Evolutionary conservation across 2,329 filamentous ascomycete species (phyloP).

Genomic region (Xylariaceae sp.): DNA sequence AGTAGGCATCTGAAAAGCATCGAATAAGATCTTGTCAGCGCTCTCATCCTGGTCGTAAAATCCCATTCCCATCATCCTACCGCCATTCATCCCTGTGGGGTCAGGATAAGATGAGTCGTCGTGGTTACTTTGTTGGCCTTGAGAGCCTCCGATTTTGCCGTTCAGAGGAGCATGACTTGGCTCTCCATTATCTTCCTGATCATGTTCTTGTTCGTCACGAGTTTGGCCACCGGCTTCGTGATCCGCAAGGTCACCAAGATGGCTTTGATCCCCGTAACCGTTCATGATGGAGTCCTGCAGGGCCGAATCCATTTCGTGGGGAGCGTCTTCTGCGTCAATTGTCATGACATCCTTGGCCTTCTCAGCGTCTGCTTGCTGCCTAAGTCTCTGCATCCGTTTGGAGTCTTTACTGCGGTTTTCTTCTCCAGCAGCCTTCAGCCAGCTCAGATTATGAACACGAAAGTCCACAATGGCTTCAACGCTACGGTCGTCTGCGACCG

Average conservation of each 20-base stretch:
- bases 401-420: constrained; percentile 54
- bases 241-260: constrained; percentile 20
- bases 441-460: constrained; percentile 78
- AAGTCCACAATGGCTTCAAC: constrained; percentile 91
- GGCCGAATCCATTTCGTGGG: constrained; percentile 25
- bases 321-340: constrained; percentile 22
- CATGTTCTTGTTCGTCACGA: constrained; percentile 11
- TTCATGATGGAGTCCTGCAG: constrained; percentile 28
- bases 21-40: constrained; percentile 55
- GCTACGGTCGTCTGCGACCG: constrained; percentile 85
- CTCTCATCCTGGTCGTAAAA: constrained; percentile 58
- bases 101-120: constrained; percentile 36
- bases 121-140: constrained; percentile 23
- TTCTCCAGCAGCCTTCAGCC: constrained; percentile 63
- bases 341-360: constrained; percentile 44
- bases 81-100: constrained; percentile 40
- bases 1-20: constrained; percentile 52
- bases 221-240: constrained; percentile 10
- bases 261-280: constrained; percentile 31
- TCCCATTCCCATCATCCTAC: constrained; percentile 53
- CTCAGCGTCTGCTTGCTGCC: constrained; percentile 52
- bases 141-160: constrained; percentile 20
- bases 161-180: constrained; percentile 9
- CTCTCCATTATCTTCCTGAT: constrained; percentile 9
- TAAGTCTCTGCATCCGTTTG: constrained; percentile 53